phyloP scores from a whole-genome alignment of 805 yeast species.

The Candida montana region DNA sequence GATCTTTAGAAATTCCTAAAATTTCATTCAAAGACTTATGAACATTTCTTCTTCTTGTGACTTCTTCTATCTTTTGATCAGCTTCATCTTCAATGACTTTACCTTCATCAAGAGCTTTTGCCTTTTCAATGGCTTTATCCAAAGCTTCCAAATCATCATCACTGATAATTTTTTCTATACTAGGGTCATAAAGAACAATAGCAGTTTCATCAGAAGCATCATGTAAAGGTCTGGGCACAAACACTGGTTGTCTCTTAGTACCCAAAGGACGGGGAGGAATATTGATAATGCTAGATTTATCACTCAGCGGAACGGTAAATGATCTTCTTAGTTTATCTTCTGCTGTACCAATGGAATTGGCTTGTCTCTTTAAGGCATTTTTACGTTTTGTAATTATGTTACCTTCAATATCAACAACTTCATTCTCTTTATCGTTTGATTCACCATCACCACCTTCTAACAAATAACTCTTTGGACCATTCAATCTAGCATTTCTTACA shows the following conservation, averaged over 20 bases:
- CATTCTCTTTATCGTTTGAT: slow-evolving; percentile 30
- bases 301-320: slow-evolving; percentile 60
- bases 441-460: slow-evolving; percentile 28
- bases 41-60: slow-evolving; percentile 34
- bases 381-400: slow-evolving; percentile 30
- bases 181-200: slow-evolving; percentile 91
- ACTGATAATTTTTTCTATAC: slow-evolving; percentile 52
- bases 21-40: slow-evolving; percentile 76
- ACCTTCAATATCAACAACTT: slow-evolving; percentile 29
- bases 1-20: slow-evolving; percentile 58
- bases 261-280: slow-evolving; percentile 80
- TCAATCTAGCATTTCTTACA: slow-evolving; percentile 28
- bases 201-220: slow-evolving; percentile 94
- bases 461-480: slow-evolving; percentile 37
- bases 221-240: slow-evolving; percentile 89
- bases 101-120: slow-evolving; percentile 26
- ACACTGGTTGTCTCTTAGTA: slow-evolving; percentile 57
- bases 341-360: slow-evolving; percentile 33
- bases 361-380: slow-evolving; percentile 56
- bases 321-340: slow-evolving; percentile 40
- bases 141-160: slow-evolving; percentile 24
- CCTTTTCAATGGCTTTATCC: slow-evolving; percentile 28
- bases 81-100: slow-evolving; percentile 13
- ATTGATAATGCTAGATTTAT: slow-evolving; percentile 21
- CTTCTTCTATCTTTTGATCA: slow-evolving; percentile 18